Evolutionary conservation across 2,329 filamentous ascomycete species (phyloP), one percentile per base, ranked within the genome.

Genomic region (Cordyceps sp.): DNA sequence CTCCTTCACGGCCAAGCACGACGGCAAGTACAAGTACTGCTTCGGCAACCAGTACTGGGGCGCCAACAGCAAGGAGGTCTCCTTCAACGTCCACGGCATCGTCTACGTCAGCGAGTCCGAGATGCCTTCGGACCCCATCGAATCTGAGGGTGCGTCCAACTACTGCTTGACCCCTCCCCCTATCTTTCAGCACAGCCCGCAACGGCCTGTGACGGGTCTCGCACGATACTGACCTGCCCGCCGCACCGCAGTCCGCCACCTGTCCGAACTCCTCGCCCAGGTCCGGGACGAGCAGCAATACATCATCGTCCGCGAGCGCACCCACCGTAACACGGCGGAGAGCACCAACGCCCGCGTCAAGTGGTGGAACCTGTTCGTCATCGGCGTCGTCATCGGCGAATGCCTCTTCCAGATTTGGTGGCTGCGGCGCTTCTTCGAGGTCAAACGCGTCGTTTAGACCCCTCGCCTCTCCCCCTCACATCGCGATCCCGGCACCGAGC

Each of bases 11-110:
- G 86, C 90, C 32, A 64, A 69, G 45, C 61, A 75, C 50, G 86
- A 98, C 55, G 90, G 90, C 42, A 85, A 81, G 61, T 94, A 81
- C 63, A 65, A 72, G 36, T 98, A 98, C 73, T 98, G 90, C 73
- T 98, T 98, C 64, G 92, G 90, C 60, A 98, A 98, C 61, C 88
- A 96, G 66, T 79, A 90, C 57, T 98, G 88, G 85, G 82, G 83
- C 36, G 85, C 86, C 36, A 84, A 84, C 57, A 92, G 75, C 53
- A 98, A 98, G 62, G 90, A 98, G 58, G 88, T 98, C 33, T 93
- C 84, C 35, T 98, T 98, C 73, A 98, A 98, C 57, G 90, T 98
- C 32, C 90, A 98, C 60, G 90, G 90, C 45, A 84, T 98, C 42
- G 88, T 98, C 52, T 98, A 96, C 59, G 85, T 98, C 32, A 80